phyloP scores from a whole-genome alignment of 768 basidiomycete species.

The Kondoa malvinella region DNA sequence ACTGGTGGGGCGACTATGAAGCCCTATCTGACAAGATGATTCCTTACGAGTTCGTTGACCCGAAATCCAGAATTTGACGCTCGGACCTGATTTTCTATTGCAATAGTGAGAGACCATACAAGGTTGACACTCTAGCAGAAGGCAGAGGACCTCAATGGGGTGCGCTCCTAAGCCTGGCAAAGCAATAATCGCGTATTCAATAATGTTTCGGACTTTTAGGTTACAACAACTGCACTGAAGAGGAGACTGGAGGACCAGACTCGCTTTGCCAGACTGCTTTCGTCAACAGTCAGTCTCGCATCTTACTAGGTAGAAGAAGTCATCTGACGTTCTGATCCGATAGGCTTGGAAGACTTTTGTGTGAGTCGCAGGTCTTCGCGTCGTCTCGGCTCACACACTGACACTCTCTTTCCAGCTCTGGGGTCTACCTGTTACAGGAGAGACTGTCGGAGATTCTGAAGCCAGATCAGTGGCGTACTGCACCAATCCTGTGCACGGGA shows the following conservation, averaged over 20 bases:
- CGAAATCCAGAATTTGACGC: too few relatives aligned
- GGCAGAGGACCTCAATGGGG: not conserved
- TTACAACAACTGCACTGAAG: not conserved
- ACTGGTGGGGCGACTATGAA: too few relatives aligned
- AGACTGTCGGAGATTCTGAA: not conserved
- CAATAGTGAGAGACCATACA: not conserved
- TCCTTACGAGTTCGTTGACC: not conserved
- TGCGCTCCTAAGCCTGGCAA: too few relatives aligned
- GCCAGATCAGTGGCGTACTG: conserved; percentile 23
- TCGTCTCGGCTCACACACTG: too few relatives aligned
- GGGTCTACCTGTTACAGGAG: not conserved
- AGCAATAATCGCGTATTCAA: too few relatives aligned
- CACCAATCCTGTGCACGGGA: conserved; percentile 40
- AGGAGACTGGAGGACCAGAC: conserved; percentile 15
- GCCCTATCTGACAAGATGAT: not conserved
- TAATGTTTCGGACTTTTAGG: not conserved
- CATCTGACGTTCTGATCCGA: too few relatives aligned
- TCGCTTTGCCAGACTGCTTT: conserved; percentile 25
- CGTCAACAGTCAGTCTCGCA: conserved; percentile 6
- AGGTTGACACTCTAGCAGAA: not conserved
- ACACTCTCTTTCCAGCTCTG: conserved; percentile 8
- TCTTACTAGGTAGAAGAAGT: too few relatives aligned
- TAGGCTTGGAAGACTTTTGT: not conserved
- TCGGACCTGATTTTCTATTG: too few relatives aligned
- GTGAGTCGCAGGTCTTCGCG: conserved; percentile 5